A percentile compares a stretch with the other conserved stretches of the same genome.
These are phyloP conservation scores for Starmerella lactis-condensi DNA, from an alignment of 805 yeast species.

Conservation along the genomic window DNA sequence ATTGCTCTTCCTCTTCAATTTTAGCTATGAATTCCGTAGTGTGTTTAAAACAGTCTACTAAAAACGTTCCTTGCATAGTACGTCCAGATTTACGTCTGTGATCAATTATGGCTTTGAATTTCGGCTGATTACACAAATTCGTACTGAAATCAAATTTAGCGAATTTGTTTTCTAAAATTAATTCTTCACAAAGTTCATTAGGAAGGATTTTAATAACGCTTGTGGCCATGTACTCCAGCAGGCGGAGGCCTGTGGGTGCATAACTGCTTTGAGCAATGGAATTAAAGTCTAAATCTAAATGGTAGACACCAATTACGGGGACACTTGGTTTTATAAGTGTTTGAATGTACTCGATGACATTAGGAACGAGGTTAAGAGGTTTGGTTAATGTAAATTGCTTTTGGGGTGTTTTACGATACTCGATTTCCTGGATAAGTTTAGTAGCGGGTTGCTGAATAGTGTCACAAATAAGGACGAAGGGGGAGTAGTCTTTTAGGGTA, in stretches of 20 bases:
- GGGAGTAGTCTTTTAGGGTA: conserved; percentile 52
- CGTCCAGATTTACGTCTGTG: conserved; percentile 78
- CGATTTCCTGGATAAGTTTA: conserved; percentile 39
- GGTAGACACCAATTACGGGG: conserved; percentile 13
- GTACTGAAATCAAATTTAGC: conserved; percentile 26
- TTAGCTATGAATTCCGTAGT: conserved; percentile 25
- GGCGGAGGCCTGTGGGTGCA: conserved; percentile 35
- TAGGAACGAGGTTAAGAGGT: conserved; percentile 33
- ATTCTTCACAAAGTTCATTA: conserved; percentile 10
- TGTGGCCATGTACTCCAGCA: conserved; percentile 57
- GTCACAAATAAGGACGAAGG: conserved; percentile 54
- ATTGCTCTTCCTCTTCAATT: conserved; percentile 26
- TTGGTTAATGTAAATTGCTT: background rate
- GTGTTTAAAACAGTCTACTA: conserved; percentile 32
- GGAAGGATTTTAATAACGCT: conserved; percentile 49
- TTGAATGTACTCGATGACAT: conserved; percentile 35
- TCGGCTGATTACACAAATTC: conserved; percentile 26
- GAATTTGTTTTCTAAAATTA: conserved; percentile 20
- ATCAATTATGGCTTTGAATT: conserved; percentile 34
- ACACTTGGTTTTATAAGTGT: conserved; percentile 29
- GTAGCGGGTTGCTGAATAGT: conserved; percentile 49
- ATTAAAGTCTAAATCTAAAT: conserved; percentile 8
- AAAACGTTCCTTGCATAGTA: conserved; percentile 37
- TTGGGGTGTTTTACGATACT: conserved; percentile 21
- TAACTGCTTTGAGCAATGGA: conserved; percentile 17